Base-by-base conservation (phyloP, 257 asterid genomes). In the Coffea eugenioides region DNA sequence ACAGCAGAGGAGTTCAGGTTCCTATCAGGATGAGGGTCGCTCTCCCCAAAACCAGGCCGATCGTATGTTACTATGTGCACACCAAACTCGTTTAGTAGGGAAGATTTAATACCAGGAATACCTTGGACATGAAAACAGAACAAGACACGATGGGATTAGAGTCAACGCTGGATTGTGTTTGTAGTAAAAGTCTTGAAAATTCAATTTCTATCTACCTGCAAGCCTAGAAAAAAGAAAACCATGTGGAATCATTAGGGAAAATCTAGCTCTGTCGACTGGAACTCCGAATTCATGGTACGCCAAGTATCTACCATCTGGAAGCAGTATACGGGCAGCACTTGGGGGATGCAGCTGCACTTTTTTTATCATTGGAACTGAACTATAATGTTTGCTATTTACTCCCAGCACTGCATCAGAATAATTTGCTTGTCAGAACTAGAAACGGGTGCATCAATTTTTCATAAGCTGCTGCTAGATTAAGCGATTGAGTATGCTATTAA, bases 1-100 rank as follows among this genome's bases (percentile, higher is more conserved):
- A 86, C 27, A 69, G 98, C 97, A 3, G 99, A 95, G n/a, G 97
- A 89, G 77, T 84, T 87, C 57, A 92, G 99, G 56, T 83, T 83
- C 67, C 98, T 83, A 36, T 64, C 84, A 16, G 91, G 88, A 78
- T 93, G 95, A 52, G 98, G 94, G 82, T 92, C 96, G 12, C 99
- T 93, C 87, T 93, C 99, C 75, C 99, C 99, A 80, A 93, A 95
- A 57, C 99, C 98, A 45, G 99, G 97, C 69, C 91, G 97, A 83
- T 95, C 99, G 31, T 93, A 93, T 77, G 94, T 83, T 74, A 95
- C 85, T 69, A 95, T 81, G 39, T 92, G 91, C 79, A 93, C 89
- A 64, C 99, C 99, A 76, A 90, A 95, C 81, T 92, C 97, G 82
- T 91, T 89, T 84, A 95, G 86, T 80, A 95, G 79, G 34, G 93